Evolutionary conservation across 2,329 filamentous ascomycete genomes (phyloP).

Genomic region (Pseudomassariella vexata): DNA sequence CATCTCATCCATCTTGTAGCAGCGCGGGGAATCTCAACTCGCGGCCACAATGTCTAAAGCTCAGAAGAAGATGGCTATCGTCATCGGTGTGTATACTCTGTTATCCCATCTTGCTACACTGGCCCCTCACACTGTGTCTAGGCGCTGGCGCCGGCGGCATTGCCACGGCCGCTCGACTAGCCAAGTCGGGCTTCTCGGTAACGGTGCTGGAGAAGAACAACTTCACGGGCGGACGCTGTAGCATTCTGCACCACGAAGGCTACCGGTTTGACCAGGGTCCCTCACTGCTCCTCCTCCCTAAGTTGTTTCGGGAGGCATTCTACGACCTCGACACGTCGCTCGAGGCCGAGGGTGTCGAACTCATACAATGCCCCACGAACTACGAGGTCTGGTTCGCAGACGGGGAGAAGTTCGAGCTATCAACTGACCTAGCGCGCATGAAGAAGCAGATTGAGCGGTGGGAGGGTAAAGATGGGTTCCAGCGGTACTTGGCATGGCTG

Average conservation of each 20-base stretch:
- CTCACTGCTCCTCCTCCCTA: conserved; percentile 65
- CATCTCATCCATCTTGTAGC: not conserved
- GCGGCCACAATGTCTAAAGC: conserved; percentile 17
- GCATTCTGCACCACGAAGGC: conserved; percentile 53
- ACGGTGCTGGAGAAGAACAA: conserved; percentile 74
- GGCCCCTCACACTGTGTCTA: conserved; percentile 16
- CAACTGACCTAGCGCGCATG: conserved; percentile 65
- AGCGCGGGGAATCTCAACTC: not conserved
- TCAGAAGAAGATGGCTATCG: conserved; percentile 39
- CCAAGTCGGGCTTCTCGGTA: conserved; percentile 64
- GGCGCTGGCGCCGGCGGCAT: conserved; percentile 69
- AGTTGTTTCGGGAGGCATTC: conserved; percentile 65
- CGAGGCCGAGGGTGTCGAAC: conserved; percentile 57
- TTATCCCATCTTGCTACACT: not conserved
- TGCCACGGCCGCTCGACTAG: conserved; percentile 64
- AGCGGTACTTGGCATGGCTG: conserved; percentile 62
- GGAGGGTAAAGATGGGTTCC: conserved; percentile 66
- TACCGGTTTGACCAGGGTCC: conserved; percentile 74
- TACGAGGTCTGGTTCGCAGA: conserved; percentile 72
- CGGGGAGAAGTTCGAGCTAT: conserved; percentile 56
- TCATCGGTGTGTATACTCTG: conserved; percentile 38
- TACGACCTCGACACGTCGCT: conserved; percentile 62
- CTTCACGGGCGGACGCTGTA: conserved; percentile 68
- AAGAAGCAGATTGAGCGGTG: conserved; percentile 66
- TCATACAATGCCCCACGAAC: conserved; percentile 69